phyloP scores from a whole-genome alignment of 257 asterid genomes.

The Lithospermum erythrorhizon region DNA sequence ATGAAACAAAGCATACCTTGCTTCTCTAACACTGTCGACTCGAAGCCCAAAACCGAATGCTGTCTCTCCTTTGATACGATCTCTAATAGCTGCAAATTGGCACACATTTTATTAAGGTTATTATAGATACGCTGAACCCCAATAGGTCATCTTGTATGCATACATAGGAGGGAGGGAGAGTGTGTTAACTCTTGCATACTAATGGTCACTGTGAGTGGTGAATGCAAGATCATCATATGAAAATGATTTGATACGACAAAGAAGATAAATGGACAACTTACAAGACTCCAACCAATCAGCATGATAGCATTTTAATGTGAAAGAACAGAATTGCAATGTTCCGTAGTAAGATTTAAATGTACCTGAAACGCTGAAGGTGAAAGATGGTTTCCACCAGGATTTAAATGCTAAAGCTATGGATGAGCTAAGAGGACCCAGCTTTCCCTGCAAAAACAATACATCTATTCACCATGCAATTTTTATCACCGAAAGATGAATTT shows the following conservation, averaged over 20 bases:
- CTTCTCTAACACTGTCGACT: constrained; percentile 73
- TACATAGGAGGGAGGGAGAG: no score
- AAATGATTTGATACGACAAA: no score
- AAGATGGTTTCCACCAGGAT: constrained; percentile 98
- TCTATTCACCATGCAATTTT: not conserved
- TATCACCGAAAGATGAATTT: not conserved
- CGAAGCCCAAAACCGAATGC: constrained; percentile 64
- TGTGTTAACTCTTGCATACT: no score
- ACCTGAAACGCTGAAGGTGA: constrained; percentile 83
- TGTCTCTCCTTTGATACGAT: constrained; percentile 53
- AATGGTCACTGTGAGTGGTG: no score
- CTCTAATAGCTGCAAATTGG: constrained; percentile 48
- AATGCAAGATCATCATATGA: no score
- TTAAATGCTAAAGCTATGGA: constrained; percentile 77
- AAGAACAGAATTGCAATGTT: no score
- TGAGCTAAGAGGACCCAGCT: constrained; percentile 80
- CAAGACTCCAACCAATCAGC: no score
- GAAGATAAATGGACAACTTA: no score
- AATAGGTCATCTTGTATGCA: no score
- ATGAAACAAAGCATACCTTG: constrained; percentile 43
- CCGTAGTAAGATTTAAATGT: not conserved
- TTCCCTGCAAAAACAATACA: constrained; percentile 43
- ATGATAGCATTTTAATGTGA: no score
- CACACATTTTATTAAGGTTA: not conserved
- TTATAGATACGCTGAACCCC: no score